Conservation (phyloP, 768 basidiomycete species). For the Xerocomellus dryophilus region DNA sequence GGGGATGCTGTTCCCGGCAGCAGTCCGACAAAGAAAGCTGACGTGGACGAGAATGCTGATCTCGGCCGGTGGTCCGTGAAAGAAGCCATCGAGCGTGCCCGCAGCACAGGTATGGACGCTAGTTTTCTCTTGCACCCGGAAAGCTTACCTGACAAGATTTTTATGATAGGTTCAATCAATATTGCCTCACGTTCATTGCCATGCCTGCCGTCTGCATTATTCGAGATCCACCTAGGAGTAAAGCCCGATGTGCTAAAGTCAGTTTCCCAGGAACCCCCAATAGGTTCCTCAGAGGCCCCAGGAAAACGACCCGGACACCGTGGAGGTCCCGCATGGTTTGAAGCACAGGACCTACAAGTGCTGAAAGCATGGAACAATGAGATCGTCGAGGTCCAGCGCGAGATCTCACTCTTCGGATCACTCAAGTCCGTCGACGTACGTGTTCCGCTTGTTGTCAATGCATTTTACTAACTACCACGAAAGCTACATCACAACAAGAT, state of each 20-base stretch:
- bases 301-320: slow-evolving; percentile 42
- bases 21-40: slow-evolving; percentile 26
- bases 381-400: slow-evolving; percentile 74
- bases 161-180: slow-evolving; percentile 64
- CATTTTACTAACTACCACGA: neutral
- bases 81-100: slow-evolving; percentile 74
- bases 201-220: slow-evolving; percentile 74
- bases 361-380: slow-evolving; percentile 81
- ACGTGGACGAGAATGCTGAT: slow-evolving; percentile 47
- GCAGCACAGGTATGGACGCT: slow-evolving; percentile 63
- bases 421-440: slow-evolving; percentile 77
- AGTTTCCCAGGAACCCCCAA: slow-evolving; percentile 57
- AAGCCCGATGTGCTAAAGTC: slow-evolving; percentile 67
- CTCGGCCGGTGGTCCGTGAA: slow-evolving; percentile 62
- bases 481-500: slow-evolving; percentile 79
- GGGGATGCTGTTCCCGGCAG: slow-evolving; percentile 47
- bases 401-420: slow-evolving; percentile 81
- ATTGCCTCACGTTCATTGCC: slow-evolving; percentile 68
- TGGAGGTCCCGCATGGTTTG: slow-evolving; percentile 67
- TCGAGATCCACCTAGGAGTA: slow-evolving; percentile 75
- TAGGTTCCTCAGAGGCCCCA: slow-evolving; percentile 36
- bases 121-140: slow-evolving; percentile 32
- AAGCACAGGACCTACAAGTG: slow-evolving; percentile 72
- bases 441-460: neutral
- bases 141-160: slow-evolving; percentile 47